These are phyloP conservation scores for Hanseniaspora clermontiae DNA, from an alignment of 805 yeast genomes.

Conservation along the genomic window DNA sequence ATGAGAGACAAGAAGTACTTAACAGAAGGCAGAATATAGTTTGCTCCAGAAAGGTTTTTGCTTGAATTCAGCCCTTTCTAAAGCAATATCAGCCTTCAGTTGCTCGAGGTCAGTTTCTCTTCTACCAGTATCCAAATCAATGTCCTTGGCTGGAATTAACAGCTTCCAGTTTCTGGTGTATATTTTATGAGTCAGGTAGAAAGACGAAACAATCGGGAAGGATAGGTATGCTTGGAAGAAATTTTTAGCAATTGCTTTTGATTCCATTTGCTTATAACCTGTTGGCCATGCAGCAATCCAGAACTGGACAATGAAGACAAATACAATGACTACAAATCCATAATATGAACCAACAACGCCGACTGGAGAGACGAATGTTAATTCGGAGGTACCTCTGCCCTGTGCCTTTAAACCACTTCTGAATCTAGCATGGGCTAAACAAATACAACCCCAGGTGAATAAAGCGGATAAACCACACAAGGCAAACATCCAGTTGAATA, in stretches of 20 bases:
- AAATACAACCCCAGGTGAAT: conserved; percentile 52
- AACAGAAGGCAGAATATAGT: conserved; percentile 37
- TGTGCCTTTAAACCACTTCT: conserved; percentile 51
- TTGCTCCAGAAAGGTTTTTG: conserved; percentile 39
- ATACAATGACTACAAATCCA: conserved; percentile 45
- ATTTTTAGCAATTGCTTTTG: conserved; percentile 29
- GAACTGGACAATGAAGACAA: conserved; percentile 64
- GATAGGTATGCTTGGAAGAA: conserved; percentile 62
- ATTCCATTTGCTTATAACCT: conserved; percentile 38
- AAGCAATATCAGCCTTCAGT: conserved; percentile 40
- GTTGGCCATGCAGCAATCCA: conserved; percentile 72
- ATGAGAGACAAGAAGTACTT: too few species aligned
- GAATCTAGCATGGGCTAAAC: conserved; percentile 47
- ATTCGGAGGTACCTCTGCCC: conserved; percentile 56
- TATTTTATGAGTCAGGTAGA: conserved; percentile 48
- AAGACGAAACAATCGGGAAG: conserved; percentile 47
- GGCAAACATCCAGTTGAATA: conserved; percentile 54
- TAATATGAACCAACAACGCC: conserved; percentile 58
- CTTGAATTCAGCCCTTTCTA: conserved; percentile 34
- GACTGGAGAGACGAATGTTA: conserved; percentile 50
- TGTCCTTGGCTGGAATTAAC: conserved; percentile 34
- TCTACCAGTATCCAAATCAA: conserved; percentile 54
- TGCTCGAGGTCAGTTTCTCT: conserved; percentile 43
- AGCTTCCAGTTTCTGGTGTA: conserved; percentile 35
- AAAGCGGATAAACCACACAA: conserved; percentile 49